Percentiles rank a stretch among this genome's conserved stretches.
These are phyloP conservation scores for Spatholobus suberectus DNA, from an alignment of 306 rosid genomes.

Conservation along the genomic window DNA sequence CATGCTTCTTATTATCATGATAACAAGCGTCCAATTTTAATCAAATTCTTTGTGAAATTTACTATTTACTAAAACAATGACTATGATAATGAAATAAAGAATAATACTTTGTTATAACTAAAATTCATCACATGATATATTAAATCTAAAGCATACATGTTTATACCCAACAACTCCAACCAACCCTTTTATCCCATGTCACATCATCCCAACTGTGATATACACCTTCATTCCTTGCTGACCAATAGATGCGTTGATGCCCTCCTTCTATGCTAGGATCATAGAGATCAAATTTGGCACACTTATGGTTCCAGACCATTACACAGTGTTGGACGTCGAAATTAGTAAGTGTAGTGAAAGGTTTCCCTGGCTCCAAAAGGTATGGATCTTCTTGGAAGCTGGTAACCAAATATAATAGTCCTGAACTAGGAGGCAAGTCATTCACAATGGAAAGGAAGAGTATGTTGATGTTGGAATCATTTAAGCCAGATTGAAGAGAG, in stretches of 20 bases:
- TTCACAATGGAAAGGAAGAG: neutral
- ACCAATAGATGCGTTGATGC: slow-evolving; percentile 12
- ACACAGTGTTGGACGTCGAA: neutral
- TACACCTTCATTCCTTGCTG: neutral
- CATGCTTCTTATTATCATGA: no score
- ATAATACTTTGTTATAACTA: no score
- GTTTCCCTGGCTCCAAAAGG: neutral
- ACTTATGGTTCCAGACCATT: neutral
- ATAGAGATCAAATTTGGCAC: neutral
- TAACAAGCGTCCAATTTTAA: no score
- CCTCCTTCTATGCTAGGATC: neutral
- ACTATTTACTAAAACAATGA: no score
- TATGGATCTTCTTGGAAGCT: neutral
- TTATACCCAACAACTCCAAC: neutral
- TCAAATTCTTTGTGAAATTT: no score
- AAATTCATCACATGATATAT: no score
- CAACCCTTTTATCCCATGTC: neutral
- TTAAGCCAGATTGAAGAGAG: no score
- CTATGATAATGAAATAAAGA: no score
- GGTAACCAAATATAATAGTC: neutral
- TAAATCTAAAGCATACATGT: no score
- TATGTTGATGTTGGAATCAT: no score
- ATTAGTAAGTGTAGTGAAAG: neutral
- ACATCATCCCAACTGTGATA: slow-evolving; percentile 27
- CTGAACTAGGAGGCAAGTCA: neutral